Conservation (phyloP, 352 stramenopile species). For the Phytophthora nicotianae region DNA sequence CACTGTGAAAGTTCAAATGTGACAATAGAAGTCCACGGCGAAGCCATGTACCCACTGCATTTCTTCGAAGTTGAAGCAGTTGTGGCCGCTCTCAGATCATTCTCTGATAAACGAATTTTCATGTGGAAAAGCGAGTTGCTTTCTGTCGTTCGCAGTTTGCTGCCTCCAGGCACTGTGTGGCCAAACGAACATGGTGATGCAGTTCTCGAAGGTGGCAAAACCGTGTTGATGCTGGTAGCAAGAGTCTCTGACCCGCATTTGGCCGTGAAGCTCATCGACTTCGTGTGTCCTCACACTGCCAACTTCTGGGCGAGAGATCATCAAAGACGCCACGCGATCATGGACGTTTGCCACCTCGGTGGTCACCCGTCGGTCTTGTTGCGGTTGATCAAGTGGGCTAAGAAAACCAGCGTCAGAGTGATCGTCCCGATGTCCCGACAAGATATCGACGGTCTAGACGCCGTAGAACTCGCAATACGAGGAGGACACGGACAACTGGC, state of each 20-base stretch:
- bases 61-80: not conserved
- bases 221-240: slow-evolving; percentile 19
- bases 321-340: slow-evolving; percentile 20
- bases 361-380: slow-evolving; percentile 13
- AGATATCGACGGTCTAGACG: slow-evolving; percentile 11
- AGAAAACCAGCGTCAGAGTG: slow-evolving; percentile 9
- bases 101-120: too few relatives aligned
- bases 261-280: slow-evolving; percentile 28
- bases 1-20: not conserved
- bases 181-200: not conserved
- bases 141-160: not conserved
- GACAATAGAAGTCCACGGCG: too few relatives aligned
- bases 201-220: slow-evolving; percentile 10
- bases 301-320: slow-evolving; percentile 25
- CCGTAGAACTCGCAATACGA: slow-evolving; percentile 18
- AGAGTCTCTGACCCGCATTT: slow-evolving; percentile 2
- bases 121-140: slow-evolving; percentile 17
- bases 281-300: slow-evolving; percentile 8
- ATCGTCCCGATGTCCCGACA: slow-evolving; percentile 14
- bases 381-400: slow-evolving; percentile 24
- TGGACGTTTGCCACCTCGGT: slow-evolving; percentile 14
- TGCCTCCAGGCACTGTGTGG: slow-evolving; percentile 14
- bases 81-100: not conserved
- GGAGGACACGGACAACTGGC: slow-evolving; percentile 17
- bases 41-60: not conserved